These are phyloP conservation scores for Chaetoceros tenuissimus DNA, from an alignment of 108 stramenopile genomes.

Conservation along the genomic window DNA sequence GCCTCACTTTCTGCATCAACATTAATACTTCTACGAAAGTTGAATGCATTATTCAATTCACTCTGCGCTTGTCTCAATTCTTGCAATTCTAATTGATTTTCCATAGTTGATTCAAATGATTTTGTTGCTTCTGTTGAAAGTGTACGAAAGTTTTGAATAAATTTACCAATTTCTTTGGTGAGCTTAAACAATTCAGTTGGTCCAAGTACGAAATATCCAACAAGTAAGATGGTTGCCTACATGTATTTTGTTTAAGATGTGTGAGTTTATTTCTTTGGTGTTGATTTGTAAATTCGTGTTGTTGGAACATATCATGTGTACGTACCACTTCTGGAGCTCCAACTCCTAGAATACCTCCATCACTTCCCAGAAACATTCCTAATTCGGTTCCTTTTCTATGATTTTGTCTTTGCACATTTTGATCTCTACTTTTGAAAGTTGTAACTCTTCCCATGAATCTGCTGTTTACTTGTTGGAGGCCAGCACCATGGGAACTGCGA, in stretches of 20 bases:
- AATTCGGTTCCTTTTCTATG: constrained; percentile 14
- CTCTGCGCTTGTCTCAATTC: constrained; percentile 75
- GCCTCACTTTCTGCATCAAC: constrained; percentile 47
- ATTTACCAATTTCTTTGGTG: constrained; percentile 80
- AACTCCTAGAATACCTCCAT: constrained; percentile 76
- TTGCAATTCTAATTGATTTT: constrained; percentile 71
- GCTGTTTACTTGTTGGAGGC: neutral
- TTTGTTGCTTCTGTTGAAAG: constrained; percentile 57
- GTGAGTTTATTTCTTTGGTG: neutral
- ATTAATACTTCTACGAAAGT: constrained; percentile 83
- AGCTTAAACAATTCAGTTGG: constrained; percentile 82
- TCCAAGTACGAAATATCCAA: constrained; percentile 86
- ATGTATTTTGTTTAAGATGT: neutral
- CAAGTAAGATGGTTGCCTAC: constrained; percentile 59
- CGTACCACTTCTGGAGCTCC: constrained; percentile 78
- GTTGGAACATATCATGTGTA: constrained; percentile 2
- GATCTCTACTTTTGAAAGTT: neutral
- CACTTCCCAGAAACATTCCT: constrained; percentile 66
- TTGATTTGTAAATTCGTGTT: neutral
- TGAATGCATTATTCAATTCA: constrained; percentile 79
- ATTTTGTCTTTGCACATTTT: neutral
- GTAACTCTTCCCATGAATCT: neutral
- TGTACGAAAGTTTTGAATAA: constrained; percentile 70
- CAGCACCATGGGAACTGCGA: no score
- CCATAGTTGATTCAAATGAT: constrained; percentile 70